Conservation (phyloP, 192 early-diverging fungal genomes). For the Rhizoclosmatium globosum region DNA sequence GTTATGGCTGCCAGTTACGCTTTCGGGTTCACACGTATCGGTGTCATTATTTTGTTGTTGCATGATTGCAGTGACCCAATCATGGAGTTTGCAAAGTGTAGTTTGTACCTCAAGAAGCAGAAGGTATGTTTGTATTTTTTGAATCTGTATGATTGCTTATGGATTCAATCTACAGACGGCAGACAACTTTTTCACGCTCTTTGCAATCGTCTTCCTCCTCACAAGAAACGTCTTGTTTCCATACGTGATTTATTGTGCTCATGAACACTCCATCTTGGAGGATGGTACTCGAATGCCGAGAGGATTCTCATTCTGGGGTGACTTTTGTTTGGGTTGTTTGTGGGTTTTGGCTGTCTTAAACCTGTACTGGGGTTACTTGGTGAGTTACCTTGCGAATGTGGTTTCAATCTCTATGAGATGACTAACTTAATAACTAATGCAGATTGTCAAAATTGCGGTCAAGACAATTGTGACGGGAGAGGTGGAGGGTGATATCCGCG, state of each 20-base stretch:
- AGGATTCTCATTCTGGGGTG: slow-evolving; percentile 17
- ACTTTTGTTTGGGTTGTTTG: slow-evolving; percentile 41
- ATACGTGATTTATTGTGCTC: slow-evolving; percentile 33
- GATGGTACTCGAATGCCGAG: slow-evolving; percentile 41
- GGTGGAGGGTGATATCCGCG: slow-evolving; percentile 57
- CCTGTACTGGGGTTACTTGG: slow-evolving; percentile 41
- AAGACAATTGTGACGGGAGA: slow-evolving; percentile 49
- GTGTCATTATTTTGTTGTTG: slow-evolving; percentile 51
- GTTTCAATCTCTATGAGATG: not conserved
- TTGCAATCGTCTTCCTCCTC: slow-evolving; percentile 39
- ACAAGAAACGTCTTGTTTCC: slow-evolving; percentile 44
- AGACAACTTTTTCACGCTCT: slow-evolving; percentile 41
- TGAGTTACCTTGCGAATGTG: not conserved
- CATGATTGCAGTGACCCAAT: slow-evolving; percentile 59
- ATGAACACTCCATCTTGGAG: slow-evolving; percentile 27
- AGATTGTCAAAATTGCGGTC: slow-evolving; percentile 58
- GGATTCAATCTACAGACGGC: slow-evolving; percentile 23
- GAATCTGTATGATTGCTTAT: not conserved
- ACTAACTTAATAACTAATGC: not conserved
- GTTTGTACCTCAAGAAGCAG: slow-evolving; percentile 50
- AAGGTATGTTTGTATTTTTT: slow-evolving; percentile 33
- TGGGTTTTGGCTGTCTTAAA: slow-evolving; percentile 38
- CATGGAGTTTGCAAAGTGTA: slow-evolving; percentile 61
- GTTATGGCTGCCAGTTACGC: slow-evolving; percentile 52
- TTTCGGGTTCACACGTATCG: slow-evolving; percentile 52